Conservation (phyloP, 371 early-diverging fungal species). For the Mortierella sp. region DNA sequence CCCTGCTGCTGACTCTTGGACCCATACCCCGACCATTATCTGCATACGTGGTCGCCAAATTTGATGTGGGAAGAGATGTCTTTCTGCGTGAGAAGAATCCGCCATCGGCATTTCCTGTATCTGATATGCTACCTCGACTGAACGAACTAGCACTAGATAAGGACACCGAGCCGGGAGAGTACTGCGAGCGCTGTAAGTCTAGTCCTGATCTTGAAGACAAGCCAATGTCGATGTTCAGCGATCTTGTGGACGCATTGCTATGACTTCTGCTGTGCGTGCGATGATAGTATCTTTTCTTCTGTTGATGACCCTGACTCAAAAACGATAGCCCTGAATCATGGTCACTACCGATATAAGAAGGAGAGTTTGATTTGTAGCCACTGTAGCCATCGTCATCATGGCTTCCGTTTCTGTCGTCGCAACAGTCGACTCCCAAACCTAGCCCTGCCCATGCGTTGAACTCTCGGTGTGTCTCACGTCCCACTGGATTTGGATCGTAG, state of each 20-base stretch:
- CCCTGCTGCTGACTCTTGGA: too few species aligned
- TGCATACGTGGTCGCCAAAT: not conserved
- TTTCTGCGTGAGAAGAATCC: too few species aligned
- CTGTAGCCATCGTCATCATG: too few species aligned
- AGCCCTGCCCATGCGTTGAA: too few species aligned
- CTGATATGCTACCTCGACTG: too few species aligned
- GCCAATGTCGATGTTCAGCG: conserved; percentile 32
- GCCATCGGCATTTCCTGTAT: too few species aligned
- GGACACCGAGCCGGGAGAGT: conserved; percentile 19
- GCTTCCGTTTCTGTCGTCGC: too few species aligned
- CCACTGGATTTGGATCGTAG: too few species aligned
- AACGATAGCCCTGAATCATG: too few species aligned
- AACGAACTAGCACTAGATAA: conserved; percentile 36
- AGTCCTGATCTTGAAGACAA: not conserved
- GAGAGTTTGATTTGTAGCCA: too few species aligned
- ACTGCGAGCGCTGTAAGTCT: not conserved
- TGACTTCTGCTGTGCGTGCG: conserved; percentile 19
- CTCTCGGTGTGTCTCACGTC: too few species aligned
- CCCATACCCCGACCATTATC: conserved; percentile 12
- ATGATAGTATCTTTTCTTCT: not conserved
- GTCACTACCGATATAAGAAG: not conserved
- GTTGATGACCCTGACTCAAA: not conserved
- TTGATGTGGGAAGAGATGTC: conserved; percentile 8
- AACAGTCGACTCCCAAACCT: too few species aligned
- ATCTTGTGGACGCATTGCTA: conserved; percentile 30